Conservation (phyloP, 1,139 yeast species). For the Geotrichum siamense region DNA sequence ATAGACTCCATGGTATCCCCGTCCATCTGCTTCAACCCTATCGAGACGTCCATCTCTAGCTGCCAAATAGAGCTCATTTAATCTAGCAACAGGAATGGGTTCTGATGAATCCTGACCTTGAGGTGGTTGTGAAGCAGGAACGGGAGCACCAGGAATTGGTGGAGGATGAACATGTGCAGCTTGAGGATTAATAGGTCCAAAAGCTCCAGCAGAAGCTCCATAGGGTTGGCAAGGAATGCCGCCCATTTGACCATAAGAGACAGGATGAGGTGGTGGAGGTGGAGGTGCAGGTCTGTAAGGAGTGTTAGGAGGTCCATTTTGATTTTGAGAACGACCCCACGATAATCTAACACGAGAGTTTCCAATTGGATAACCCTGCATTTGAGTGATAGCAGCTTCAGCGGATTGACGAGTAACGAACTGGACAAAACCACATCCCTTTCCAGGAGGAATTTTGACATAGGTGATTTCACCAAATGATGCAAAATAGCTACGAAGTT, state of each 20-base stretch:
- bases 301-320: conserved; percentile 16
- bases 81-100: conserved; percentile 38
- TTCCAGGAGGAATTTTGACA: conserved; percentile 85
- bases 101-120: conserved; percentile 31
- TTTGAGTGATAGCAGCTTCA: conserved; percentile 78
- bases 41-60: conserved; percentile 45
- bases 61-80: conserved; percentile 43
- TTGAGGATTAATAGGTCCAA: conserved; percentile 36
- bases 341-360: conserved; percentile 78
- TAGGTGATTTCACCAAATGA: conserved; percentile 81
- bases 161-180: conserved; percentile 30
- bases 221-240: conserved; percentile 30
- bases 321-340: conserved; percentile 66
- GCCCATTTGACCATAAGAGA: conserved; percentile 33
- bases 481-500: conserved; percentile 63
- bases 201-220: conserved; percentile 29
- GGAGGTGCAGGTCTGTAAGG: conserved; percentile 33
- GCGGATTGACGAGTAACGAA: conserved; percentile 74
- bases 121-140: conserved; percentile 2
- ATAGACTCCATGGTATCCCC: conserved; percentile 40
- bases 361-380: conserved; percentile 90
- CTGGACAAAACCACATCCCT: conserved; percentile 91
- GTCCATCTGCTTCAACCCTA: conserved; percentile 41
- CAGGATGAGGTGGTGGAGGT: conserved; percentile 33
- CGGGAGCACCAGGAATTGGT: conserved; percentile 23